phyloP scores from a whole-genome alignment of 768 basidiomycete species.

The Boletus reticuloceps region DNA sequence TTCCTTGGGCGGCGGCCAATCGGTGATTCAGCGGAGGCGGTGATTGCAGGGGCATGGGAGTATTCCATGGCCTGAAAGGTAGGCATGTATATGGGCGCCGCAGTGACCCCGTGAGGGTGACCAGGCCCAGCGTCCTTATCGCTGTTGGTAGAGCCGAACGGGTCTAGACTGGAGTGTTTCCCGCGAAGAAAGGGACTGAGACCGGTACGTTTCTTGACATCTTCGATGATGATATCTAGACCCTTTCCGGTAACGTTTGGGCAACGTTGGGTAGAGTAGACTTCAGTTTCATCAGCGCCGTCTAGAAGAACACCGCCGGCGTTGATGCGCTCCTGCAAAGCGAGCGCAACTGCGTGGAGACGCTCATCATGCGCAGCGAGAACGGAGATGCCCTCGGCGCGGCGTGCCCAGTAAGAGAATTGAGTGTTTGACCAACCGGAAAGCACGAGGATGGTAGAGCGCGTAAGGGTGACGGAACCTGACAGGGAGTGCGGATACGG shows the following conservation, averaged over 20 bases:
- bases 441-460: constrained; percentile 45
- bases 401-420: constrained; percentile 54
- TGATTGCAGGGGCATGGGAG: constrained; percentile 32
- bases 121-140: constrained; percentile 35
- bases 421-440: constrained; percentile 56
- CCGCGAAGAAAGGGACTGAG: constrained; percentile 49
- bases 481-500: constrained; percentile 36
- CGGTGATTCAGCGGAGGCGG: constrained; percentile 30
- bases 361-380: constrained; percentile 40
- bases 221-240: constrained; percentile 47
- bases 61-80: constrained; percentile 41
- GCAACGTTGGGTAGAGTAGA: constrained; percentile 31
- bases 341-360: constrained; percentile 39
- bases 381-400: constrained; percentile 48
- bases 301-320: constrained; percentile 33
- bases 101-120: constrained; percentile 18
- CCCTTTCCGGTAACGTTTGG: constrained; percentile 47
- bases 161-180: constrained; percentile 49
- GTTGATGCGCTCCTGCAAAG: constrained; percentile 40
- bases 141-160: constrained; percentile 41
- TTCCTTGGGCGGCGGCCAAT: constrained; percentile 30
- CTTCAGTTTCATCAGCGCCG: constrained; percentile 20
- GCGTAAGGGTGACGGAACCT: constrained; percentile 45
- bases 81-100: constrained; percentile 39
- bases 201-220: constrained; percentile 48